Conservation (phyloP, 495 filamentous ascomycete genomes). For the Daldinia vernicosa region DNA sequence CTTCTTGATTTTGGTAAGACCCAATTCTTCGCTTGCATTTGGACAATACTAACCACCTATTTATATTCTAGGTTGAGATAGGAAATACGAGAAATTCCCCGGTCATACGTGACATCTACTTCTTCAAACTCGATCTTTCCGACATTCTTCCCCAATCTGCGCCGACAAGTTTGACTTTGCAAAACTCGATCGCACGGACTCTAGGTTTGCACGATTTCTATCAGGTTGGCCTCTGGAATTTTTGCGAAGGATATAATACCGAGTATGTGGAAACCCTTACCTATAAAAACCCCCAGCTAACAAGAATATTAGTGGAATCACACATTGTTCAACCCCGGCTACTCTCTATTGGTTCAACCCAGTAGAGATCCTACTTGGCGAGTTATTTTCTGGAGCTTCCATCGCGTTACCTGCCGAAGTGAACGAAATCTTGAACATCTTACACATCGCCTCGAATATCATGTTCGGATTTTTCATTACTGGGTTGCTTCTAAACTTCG, state of each 20-base stretch:
- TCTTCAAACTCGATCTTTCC: slow-evolving; percentile 82
- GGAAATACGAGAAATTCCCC: slow-evolving; percentile 70
- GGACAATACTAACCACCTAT: slow-evolving; percentile 20
- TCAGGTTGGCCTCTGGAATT: slow-evolving; percentile 88
- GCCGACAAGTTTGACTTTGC: slow-evolving; percentile 72
- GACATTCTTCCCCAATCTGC: slow-evolving; percentile 81
- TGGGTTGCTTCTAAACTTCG: slow-evolving; percentile 69
- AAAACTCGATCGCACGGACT: slow-evolving; percentile 88
- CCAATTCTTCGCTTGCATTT: background rate
- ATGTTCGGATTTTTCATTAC: slow-evolving; percentile 92
- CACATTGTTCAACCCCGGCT: slow-evolving; percentile 72
- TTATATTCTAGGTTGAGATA: slow-evolving; percentile 63
- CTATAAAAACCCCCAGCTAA: slow-evolving; percentile 10
- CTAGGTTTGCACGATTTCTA: slow-evolving; percentile 95
- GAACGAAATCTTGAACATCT: slow-evolving; percentile 73
- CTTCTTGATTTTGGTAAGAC: slow-evolving; percentile 75
- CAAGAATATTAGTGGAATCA: slow-evolving; percentile 64
- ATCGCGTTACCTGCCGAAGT: slow-evolving; percentile 82
- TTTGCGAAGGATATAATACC: slow-evolving; percentile 82
- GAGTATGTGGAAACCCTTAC: slow-evolving; percentile 45
- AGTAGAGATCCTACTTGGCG: slow-evolving; percentile 76
- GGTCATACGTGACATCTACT: slow-evolving; percentile 75
- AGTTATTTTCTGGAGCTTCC: slow-evolving; percentile 82
- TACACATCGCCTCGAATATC: slow-evolving; percentile 80
- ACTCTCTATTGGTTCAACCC: slow-evolving; percentile 91